Percentiles rank a stretch among this genome's conserved stretches.
Conservation (phyloP, 2,329 filamentous ascomycete genomes). For the Trichoderma asperellum region DNA sequence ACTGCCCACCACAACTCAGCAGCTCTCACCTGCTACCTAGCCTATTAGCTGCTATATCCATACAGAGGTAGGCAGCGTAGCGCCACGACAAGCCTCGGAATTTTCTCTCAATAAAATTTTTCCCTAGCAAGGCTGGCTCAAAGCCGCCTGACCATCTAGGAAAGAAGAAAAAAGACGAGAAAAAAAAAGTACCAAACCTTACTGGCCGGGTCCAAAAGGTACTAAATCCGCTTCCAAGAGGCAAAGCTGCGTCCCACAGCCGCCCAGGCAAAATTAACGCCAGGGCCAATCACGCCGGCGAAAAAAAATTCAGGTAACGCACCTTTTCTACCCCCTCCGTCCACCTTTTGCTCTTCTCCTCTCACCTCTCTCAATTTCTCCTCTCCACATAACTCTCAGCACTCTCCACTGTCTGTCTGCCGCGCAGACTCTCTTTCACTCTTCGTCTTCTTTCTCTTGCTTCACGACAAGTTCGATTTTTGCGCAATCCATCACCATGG, state of each 20-base stretch:
- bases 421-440: slow-evolving; percentile 29
- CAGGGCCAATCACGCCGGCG: slow-evolving; percentile 44
- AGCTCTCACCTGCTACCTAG: background rate
- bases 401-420: slow-evolving; percentile 33
- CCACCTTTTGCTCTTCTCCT: slow-evolving; percentile 30
- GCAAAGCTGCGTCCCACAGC: slow-evolving; percentile 34
- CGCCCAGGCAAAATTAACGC: slow-evolving; percentile 28
- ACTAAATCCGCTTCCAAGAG: slow-evolving; percentile 8
- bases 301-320: slow-evolving; percentile 43
- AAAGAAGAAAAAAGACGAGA: background rate
- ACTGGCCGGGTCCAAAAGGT: slow-evolving; percentile 8
- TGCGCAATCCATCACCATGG: slow-evolving; percentile 59
- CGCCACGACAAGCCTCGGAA: background rate
- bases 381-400: slow-evolving; percentile 33
- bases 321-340: slow-evolving; percentile 29
- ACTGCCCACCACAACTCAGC: background rate
- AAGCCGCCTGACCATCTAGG: background rate
- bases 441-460: slow-evolving; percentile 35
- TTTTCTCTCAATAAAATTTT: background rate
- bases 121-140: background rate
- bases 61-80: background rate
- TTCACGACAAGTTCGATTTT: slow-evolving; percentile 41
- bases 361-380: slow-evolving; percentile 30
- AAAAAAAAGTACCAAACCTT: slow-evolving; percentile 12
- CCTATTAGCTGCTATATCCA: background rate